Evolutionary conservation across 2,329 filamentous ascomycete genomes (phyloP), one percentile per base, ranked within the genome.

Genomic region (Metarhizium sp.): DNA sequence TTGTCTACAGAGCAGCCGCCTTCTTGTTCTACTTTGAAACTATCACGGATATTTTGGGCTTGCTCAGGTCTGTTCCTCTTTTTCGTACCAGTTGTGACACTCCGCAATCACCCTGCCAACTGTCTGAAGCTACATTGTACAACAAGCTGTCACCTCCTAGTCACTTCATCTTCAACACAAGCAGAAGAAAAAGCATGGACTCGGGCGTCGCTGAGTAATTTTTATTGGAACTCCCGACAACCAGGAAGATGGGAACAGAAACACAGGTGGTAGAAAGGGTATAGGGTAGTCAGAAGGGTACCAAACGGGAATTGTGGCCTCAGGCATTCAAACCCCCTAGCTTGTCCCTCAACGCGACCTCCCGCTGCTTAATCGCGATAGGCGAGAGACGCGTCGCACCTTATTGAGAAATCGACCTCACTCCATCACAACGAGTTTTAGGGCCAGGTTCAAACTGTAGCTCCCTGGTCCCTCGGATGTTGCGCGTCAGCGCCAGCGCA

Each of bases 401-500:
- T 50, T 25, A 42, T 14, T 29, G 25, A 47, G 51, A 51, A 38
- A 4, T 36, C 40, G 38, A 43, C 50, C 20, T 47, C 53, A 13
- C 38, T 16, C n/a, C 40, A 29, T 34, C 25, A 38, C 50, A 30
- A 49, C 49, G 20, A 30, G 29, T 25, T 42, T 25, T 11, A 34
- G 45, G 45, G 43, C 48, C 30, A 47, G 29, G 30, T 48, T 29
- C 36, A 62, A 59, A 57, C 59, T 63, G 65, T 61, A 61, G 58
- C 59, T 59, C 57, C 54, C 57, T 59, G 56, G 59, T 57, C 53
- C 47, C 54, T 63, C 64, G 59, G 62, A 71, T 71, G 69, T 67
- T 64, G 71, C 71, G 71, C 69, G 62, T 59, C 59, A 66, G 70
- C 69, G 69, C 67, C 65, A 60, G 67, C 68, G 65, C 64, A 66